phyloP scores from a whole-genome alignment of 176 grass and related monocot genomes.

The Eragrostis nindensis region DNA sequence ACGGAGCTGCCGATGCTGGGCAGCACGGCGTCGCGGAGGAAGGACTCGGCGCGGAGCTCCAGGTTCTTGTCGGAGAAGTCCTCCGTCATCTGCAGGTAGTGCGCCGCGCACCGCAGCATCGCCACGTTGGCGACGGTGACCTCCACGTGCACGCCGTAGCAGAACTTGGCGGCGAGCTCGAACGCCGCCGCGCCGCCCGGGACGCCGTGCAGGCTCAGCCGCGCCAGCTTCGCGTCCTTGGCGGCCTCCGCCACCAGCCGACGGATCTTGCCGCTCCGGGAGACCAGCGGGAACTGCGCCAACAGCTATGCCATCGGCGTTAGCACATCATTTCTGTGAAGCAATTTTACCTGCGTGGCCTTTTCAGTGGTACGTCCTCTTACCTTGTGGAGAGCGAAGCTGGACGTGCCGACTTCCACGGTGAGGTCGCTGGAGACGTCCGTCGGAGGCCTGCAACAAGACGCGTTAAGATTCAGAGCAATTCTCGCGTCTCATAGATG shows the following conservation, averaged over 20 bases:
- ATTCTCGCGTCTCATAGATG: too few relatives aligned
- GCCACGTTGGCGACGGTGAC: conserved; percentile 71
- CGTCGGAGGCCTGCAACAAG: conserved; percentile 73
- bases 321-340: conserved; percentile 27
- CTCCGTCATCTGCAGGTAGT: conserved; percentile 93
- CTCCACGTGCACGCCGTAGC: conserved; percentile 84
- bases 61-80: conserved; percentile 80
- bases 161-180: conserved; percentile 89
- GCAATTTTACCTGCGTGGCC: too few relatives aligned
- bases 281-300: conserved; percentile 93
- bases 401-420: conserved; percentile 84
- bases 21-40: conserved; percentile 72
- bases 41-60: conserved; percentile 62
- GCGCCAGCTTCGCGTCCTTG: conserved; percentile 73
- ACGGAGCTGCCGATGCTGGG: conserved; percentile 68
- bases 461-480: background rate
- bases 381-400: conserved; percentile 99
- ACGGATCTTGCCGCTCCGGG: conserved; percentile 86
- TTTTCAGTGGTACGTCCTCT: too few relatives aligned
- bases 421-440: conserved; percentile 97
- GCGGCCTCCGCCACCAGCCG: conserved; percentile 64
- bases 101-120: conserved; percentile 71
- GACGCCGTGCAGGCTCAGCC: conserved; percentile 64
- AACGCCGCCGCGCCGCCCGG: conserved; percentile 75
- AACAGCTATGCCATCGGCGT: conserved; percentile 62